These are phyloP conservation scores for Coprinopsis strossmayeri DNA, from an alignment of 768 basidiomycete genomes.

Conservation along the genomic window DNA sequence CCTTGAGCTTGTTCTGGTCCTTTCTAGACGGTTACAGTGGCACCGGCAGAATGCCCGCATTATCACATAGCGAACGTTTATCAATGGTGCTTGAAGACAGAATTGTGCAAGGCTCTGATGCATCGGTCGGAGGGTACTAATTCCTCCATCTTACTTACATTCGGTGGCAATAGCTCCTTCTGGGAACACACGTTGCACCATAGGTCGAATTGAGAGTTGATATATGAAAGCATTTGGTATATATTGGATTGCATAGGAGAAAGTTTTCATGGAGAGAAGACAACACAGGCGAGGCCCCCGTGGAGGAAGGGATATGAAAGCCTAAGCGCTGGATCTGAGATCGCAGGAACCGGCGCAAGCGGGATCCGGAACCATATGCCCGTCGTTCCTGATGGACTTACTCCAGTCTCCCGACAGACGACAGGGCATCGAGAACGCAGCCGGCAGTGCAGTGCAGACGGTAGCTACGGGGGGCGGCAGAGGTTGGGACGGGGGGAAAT, in stretches of 20 bases:
- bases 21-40: too few relatives aligned
- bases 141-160: too few relatives aligned
- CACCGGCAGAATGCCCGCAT: too few relatives aligned
- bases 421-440: too few relatives aligned
- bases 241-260: not conserved
- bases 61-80: too few relatives aligned
- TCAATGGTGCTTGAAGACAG: too few relatives aligned
- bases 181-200: not conserved
- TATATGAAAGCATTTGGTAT: not conserved
- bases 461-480: not conserved
- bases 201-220: not conserved
- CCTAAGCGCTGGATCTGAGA: not conserved
- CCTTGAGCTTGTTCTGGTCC: too few relatives aligned
- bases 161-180: not conserved
- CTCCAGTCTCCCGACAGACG: too few relatives aligned
- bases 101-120: too few relatives aligned
- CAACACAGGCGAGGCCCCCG: not conserved
- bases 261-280: not conserved
- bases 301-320: not conserved
- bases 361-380: slow-evolving; percentile 3
- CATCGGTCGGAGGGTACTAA: too few relatives aligned
- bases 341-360: not conserved
- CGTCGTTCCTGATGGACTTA: slow-evolving; percentile 2
- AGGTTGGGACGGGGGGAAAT: not conserved
- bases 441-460: not conserved